These are phyloP conservation scores for Chrysanthemum makinoi DNA, from an alignment of 129 eudicot species.

Conservation along the genomic window DNA sequence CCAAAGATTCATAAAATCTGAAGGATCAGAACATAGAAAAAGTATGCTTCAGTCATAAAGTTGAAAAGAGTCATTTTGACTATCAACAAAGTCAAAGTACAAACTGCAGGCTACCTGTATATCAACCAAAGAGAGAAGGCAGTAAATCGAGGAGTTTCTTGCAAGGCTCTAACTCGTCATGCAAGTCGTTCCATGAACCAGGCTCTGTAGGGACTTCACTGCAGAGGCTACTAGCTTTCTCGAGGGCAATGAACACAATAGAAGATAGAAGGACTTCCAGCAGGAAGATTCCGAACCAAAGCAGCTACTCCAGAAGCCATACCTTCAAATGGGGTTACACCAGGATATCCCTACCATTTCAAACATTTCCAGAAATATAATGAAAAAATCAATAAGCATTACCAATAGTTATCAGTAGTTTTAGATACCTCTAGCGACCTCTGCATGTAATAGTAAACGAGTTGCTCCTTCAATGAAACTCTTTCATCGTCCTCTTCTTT, in stretches of 20 bases:
- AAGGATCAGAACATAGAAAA: not conserved
- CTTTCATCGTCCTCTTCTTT: slow-evolving; percentile 62
- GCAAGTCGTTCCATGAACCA: slow-evolving; percentile 57
- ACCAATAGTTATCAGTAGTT: not conserved
- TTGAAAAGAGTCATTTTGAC: not conserved
- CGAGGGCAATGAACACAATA: slow-evolving; percentile 73
- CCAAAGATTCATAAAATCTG: not conserved
- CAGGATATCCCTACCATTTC: slow-evolving; percentile 70
- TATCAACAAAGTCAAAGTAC: not conserved
- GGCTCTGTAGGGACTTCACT: slow-evolving; percentile 37
- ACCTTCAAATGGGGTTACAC: slow-evolving; percentile 88
- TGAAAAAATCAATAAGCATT: not conserved
- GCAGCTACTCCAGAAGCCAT: slow-evolving; percentile 98
- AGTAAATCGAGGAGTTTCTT: slow-evolving; percentile 69
- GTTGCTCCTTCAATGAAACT: slow-evolving; percentile 76
- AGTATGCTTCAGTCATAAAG: not conserved
- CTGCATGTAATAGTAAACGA: slow-evolving; percentile 88
- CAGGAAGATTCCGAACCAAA: slow-evolving; percentile 90
- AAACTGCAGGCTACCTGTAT: slow-evolving; percentile 51
- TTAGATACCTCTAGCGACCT: slow-evolving; percentile 86
- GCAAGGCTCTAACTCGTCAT: slow-evolving; percentile 73
- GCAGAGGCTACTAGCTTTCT: slow-evolving; percentile 62
- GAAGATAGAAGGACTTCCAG: slow-evolving; percentile 84
- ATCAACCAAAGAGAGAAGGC: slow-evolving; percentile 47
- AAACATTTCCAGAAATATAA: not conserved